Evolutionary conservation across 169 alveolate species (phyloP).

Genomic region (Plasmodium billcollinsi): DNA sequence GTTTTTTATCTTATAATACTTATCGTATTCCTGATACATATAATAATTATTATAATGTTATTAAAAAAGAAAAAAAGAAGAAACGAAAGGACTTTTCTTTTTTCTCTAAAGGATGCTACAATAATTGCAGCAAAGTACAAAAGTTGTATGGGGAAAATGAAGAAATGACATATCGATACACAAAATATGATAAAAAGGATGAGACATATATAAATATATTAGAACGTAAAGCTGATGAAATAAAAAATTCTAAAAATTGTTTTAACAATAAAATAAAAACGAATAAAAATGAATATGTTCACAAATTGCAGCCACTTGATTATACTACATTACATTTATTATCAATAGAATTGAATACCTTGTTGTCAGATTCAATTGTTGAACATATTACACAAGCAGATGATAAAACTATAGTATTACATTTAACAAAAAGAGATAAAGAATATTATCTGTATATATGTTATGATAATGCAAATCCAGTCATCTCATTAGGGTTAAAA

Average conservation of each 20-base stretch:
- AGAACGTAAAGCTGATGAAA: conserved; percentile 67
- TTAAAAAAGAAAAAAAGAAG: conserved; percentile 1
- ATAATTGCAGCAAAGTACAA: background rate
- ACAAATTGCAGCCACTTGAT: conserved; percentile 25
- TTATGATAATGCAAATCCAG: conserved; percentile 68
- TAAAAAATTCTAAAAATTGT: conserved; percentile 53
- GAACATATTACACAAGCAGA: conserved; percentile 74
- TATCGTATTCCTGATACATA: too few species aligned
- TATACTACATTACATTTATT: conserved; percentile 64
- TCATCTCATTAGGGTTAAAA: conserved; percentile 62
- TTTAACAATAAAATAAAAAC: conserved; percentile 45
- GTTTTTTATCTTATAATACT: conserved; percentile 17
- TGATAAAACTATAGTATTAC: conserved; percentile 51
- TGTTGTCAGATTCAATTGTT: conserved; percentile 48
- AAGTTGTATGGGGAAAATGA: conserved; percentile 2
- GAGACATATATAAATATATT: conserved; percentile 25
- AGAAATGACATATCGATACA: conserved; percentile 22
- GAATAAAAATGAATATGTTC: conserved; percentile 2
- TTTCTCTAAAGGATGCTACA: background rate
- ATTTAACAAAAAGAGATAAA: conserved; percentile 45
- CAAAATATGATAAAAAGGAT: conserved; percentile 34
- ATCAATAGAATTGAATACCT: conserved; percentile 38
- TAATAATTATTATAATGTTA: background rate
- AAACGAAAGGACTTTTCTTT: conserved; percentile 10
- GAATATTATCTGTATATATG: conserved; percentile 64